phyloP scores from a whole-genome alignment of 768 basidiomycete species.

The Cubamyces lactineus region DNA sequence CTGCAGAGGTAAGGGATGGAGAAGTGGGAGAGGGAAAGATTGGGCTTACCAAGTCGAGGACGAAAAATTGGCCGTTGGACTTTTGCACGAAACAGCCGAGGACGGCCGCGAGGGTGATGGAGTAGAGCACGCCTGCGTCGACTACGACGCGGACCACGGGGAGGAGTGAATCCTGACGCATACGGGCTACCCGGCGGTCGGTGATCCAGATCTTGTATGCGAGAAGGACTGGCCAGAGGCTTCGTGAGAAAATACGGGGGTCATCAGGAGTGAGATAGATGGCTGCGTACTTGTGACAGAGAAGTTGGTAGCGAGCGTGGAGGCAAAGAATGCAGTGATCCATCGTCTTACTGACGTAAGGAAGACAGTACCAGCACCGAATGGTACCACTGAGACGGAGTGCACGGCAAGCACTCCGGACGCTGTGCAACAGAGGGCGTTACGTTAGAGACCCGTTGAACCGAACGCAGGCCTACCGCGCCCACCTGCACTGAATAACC shows the following conservation, averaged over 20 bases:
- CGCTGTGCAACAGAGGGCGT: not conserved
- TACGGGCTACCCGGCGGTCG: conserved; percentile 11
- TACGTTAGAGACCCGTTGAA: too few relatives aligned
- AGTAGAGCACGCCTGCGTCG: conserved; percentile 32
- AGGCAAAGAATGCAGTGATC: conserved; percentile 31
- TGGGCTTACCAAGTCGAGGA: conserved; percentile 30
- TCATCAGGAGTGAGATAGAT: not conserved
- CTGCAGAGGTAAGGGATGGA: conserved; percentile 6
- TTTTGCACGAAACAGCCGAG: conserved; percentile 30
- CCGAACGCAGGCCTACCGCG: not conserved
- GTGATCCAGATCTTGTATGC: conserved; percentile 33
- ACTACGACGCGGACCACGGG: conserved; percentile 31
- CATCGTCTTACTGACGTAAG: conserved; percentile 23
- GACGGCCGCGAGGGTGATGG: conserved; percentile 28
- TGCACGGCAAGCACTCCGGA: conserved; percentile 26
- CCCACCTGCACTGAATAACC: conserved; percentile 13
- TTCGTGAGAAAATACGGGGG: not conserved
- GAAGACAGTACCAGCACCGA: conserved; percentile 21
- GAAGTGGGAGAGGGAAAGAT: not conserved
- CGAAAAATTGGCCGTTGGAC: conserved; percentile 25
- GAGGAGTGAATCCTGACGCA: conserved; percentile 18
- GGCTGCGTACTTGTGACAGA: conserved; percentile 22
- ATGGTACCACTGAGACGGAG: conserved; percentile 17
- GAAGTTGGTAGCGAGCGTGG: conserved; percentile 30
- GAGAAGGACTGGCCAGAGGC: conserved; percentile 23